Conservation (phyloP, 768 basidiomycete species). For the Hydnomerulius pinastri region DNA sequence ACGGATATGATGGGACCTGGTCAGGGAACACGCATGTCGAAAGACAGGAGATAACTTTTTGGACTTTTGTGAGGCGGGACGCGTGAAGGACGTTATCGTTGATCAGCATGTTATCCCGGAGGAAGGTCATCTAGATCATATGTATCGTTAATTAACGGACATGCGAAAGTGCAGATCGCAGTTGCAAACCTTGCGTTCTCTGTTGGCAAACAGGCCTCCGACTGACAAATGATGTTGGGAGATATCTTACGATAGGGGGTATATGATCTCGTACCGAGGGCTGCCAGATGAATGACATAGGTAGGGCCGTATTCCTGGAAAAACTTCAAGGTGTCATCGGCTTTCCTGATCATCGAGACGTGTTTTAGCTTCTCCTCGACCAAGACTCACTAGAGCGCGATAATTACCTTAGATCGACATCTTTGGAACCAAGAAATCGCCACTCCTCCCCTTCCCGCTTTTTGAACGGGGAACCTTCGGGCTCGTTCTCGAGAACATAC, state of each 20-base stretch:
- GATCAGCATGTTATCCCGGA: conserved; percentile 93
- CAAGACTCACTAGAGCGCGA: neutral
- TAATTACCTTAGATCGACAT: conserved; percentile 82
- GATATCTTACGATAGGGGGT: neutral
- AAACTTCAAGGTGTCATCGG: conserved; percentile 64
- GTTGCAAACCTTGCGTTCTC: conserved; percentile 79
- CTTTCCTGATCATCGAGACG: conserved; percentile 50
- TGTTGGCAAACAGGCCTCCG: conserved; percentile 94
- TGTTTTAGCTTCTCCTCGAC: conserved; percentile 1
- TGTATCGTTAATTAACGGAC: conserved; percentile 1
- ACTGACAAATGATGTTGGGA: conserved; percentile 47
- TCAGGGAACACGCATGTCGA: conserved; percentile 98
- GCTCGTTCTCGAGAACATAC: conserved; percentile 76
- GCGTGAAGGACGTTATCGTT: conserved; percentile 91
- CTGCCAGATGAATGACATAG: conserved; percentile 95
- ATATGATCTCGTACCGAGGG: conserved; percentile 62
- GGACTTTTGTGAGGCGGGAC: conserved; percentile 60
- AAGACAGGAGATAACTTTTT: conserved; percentile 91
- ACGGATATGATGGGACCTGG: conserved; percentile 88
- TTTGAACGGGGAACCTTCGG: conserved; percentile 77
- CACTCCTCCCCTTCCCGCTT: conserved; percentile 76
- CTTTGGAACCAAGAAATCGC: conserved; percentile 79
- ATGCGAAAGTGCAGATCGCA: neutral
- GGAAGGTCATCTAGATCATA: conserved; percentile 71
- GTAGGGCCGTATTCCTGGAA: conserved; percentile 94